Evolutionary conservation across 192 early-diverging fungal genomes (phyloP).

Genomic region (Mortierella hygrophila): DNA sequence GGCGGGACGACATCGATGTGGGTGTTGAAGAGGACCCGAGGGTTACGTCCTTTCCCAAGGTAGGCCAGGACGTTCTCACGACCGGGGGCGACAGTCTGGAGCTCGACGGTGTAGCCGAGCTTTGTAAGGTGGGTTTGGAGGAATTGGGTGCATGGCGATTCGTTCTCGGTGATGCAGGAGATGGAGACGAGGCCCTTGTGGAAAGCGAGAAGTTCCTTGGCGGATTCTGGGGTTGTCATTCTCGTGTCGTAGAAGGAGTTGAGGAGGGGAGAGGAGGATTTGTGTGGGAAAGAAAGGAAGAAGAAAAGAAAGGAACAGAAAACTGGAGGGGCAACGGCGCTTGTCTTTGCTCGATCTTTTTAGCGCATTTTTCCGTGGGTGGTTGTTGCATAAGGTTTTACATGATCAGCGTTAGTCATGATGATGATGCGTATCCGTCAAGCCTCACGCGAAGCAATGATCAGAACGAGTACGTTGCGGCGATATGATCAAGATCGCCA

Average conservation of each 20-base stretch:
- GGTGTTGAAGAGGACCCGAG: constrained; percentile 55
- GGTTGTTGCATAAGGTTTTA: no score
- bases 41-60: constrained; percentile 48
- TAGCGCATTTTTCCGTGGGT: neutral
- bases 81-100: constrained; percentile 51
- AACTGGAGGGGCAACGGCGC: no score
- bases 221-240: constrained; percentile 37
- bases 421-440: no score
- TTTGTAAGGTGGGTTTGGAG: constrained; percentile 45
- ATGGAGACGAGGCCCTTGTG: constrained; percentile 56
- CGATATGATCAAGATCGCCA: no score
- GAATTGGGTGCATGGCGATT: constrained; percentile 48
- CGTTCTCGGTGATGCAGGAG: constrained; percentile 55
- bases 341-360: neutral
- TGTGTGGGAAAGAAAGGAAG: neutral
- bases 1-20: constrained; percentile 67
- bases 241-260: neutral
- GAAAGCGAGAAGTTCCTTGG: constrained; percentile 44
- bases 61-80: constrained; percentile 64
- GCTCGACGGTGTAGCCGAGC: constrained; percentile 59
- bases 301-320: neutral
- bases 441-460: no score
- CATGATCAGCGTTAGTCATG: no score
- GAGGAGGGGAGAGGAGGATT: neutral
- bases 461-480: no score